These are phyloP conservation scores for Cryptosporidium xiaoi DNA, from an alignment of 169 alveolate genomes.

Conservation along the genomic window DNA sequence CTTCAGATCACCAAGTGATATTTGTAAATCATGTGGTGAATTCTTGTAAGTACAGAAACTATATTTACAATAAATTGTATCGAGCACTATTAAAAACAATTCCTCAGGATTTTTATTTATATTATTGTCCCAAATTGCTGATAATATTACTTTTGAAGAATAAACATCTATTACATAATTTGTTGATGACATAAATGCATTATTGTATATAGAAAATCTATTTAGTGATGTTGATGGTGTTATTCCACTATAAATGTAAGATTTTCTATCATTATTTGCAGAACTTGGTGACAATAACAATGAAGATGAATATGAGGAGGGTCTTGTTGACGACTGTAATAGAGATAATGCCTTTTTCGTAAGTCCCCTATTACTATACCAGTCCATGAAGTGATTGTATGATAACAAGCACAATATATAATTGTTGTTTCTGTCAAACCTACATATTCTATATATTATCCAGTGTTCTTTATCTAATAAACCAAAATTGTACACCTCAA, in stretches of 20 bases:
- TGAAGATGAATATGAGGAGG: conserved; percentile 15
- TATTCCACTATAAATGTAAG: too few species aligned
- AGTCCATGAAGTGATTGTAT: conserved; percentile 55
- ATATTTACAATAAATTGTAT: conserved; percentile 15
- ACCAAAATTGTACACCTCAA: conserved; percentile 66
- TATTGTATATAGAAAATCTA: conserved; percentile 20
- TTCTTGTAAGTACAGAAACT: background rate
- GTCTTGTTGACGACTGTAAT: conserved; percentile 21
- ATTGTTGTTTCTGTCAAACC: conserved; percentile 1
- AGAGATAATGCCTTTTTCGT: conserved; percentile 45
- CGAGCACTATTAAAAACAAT: conserved; percentile 31
- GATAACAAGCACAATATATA: conserved; percentile 42
- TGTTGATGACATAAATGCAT: background rate
- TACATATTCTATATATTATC: conserved; percentile 34
- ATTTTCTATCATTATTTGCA: background rate
- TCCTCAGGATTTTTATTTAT: conserved; percentile 54
- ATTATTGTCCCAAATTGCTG: conserved; percentile 49
- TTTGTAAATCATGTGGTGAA: conserved; percentile 27
- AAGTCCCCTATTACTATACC: conserved; percentile 30
- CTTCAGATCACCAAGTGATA: conserved; percentile 37
- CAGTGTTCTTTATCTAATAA: conserved; percentile 35
- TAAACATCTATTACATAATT: conserved; percentile 26
- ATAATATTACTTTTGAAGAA: conserved; percentile 7
- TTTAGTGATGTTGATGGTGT: conserved; percentile 16
- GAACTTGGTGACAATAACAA: conserved; percentile 3